Evolutionary conservation across 345 rosid genomes (phyloP).

Genomic region (Geranium brycei): DNA sequence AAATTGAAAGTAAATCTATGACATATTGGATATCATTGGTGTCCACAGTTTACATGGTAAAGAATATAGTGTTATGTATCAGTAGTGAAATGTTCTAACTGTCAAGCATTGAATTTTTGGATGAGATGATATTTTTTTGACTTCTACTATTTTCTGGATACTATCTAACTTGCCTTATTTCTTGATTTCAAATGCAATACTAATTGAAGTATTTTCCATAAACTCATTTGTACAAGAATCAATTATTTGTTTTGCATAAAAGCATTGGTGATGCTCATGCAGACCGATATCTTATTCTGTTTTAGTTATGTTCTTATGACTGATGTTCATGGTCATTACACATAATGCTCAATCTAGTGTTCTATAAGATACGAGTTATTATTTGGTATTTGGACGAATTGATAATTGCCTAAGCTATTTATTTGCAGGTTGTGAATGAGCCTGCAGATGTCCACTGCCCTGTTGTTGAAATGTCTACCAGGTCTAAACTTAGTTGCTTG

Average conservation of each 20-base stretch:
- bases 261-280: neutral
- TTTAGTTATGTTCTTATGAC: neutral
- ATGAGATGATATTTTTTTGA: neutral
- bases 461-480: conserved; percentile 90
- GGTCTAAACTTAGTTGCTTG: conserved; percentile 93
- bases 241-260: too few relatives aligned
- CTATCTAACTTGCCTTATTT: neutral
- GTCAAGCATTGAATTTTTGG: neutral
- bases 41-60: too few relatives aligned
- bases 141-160: neutral
- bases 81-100: too few relatives aligned
- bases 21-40: too few relatives aligned
- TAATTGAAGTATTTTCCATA: too few relatives aligned
- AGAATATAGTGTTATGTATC: too few relatives aligned
- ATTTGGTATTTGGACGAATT: neutral
- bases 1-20: too few relatives aligned
- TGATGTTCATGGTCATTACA: neutral
- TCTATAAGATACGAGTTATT: too few relatives aligned
- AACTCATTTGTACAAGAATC: too few relatives aligned
- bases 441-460: conserved; percentile 70
- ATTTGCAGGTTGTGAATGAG: conserved; percentile 70
- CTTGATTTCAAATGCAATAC: too few relatives aligned
- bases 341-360: neutral
- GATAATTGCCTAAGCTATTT: conserved; percentile 9
- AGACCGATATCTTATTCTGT: neutral